phyloP scores from a whole-genome alignment of 2,329 filamentous ascomycete genomes.

The Aciculosporium take region DNA sequence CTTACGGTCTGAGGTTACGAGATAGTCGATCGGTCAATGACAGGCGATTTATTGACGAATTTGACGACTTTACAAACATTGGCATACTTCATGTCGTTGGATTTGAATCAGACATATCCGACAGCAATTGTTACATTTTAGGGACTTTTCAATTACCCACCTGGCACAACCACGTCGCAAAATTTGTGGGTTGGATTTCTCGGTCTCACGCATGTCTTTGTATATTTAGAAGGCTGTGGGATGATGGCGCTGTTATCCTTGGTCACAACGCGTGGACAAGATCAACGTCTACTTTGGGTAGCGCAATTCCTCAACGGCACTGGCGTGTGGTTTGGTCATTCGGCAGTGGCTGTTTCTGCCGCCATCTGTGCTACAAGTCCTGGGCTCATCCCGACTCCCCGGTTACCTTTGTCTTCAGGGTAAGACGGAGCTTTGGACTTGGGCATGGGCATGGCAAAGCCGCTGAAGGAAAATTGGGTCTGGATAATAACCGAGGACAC shows the following conservation, averaged over 20 bases:
- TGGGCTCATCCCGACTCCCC: not conserved
- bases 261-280: constrained; percentile 3
- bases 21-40: not conserved
- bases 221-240: not conserved
- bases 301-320: not conserved
- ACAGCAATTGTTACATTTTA: constrained; percentile 51
- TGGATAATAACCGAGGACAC: not conserved
- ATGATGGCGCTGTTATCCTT: constrained; percentile 5
- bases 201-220: constrained; percentile 7
- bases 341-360: not conserved
- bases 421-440: not conserved
- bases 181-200: constrained; percentile 11
- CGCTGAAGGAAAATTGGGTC: not conserved
- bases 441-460: not conserved
- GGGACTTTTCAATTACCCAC: constrained; percentile 37
- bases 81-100: constrained; percentile 5
- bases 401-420: not conserved
- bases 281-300: constrained; percentile 4
- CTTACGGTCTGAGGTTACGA: constrained; percentile 2
- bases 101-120: constrained; percentile 31
- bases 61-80: constrained; percentile 5
- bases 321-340: not conserved
- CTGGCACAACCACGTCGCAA: constrained; percentile 9
- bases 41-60: constrained; percentile 1
- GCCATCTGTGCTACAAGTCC: not conserved